Evolutionary conservation across 192 early-diverging fungal genomes (phyloP).

Genomic region (Obelidium mucronatum): DNA sequence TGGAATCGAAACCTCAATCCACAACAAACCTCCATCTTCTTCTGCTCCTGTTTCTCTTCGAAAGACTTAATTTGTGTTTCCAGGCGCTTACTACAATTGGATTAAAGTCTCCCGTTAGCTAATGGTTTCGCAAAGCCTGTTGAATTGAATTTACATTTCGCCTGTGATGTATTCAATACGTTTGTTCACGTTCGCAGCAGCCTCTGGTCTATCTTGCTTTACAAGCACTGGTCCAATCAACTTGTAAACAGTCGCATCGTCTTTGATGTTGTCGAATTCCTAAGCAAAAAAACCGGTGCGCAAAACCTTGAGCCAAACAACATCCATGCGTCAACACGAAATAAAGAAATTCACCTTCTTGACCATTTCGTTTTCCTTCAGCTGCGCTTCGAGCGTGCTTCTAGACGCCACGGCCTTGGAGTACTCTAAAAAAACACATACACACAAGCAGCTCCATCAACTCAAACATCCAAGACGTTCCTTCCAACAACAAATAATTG

Average conservation of each 20-base stretch:
- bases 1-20: slow-evolving; percentile 36
- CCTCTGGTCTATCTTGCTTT: slow-evolving; percentile 90
- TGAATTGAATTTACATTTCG: slow-evolving; percentile 90
- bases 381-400: slow-evolving; percentile 91
- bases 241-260: slow-evolving; percentile 91
- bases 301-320: too few species aligned
- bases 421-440: slow-evolving; percentile 64
- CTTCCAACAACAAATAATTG: background rate
- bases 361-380: slow-evolving; percentile 95
- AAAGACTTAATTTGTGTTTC: slow-evolving; percentile 84
- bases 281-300: slow-evolving; percentile 40
- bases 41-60: slow-evolving; percentile 82
- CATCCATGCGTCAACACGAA: too few species aligned
- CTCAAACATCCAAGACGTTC: background rate
- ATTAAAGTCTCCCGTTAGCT: background rate
- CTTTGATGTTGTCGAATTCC: slow-evolving; percentile 88
- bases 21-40: slow-evolving; percentile 73
- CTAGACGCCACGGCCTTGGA: slow-evolving; percentile 74
- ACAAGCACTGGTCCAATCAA: slow-evolving; percentile 95
- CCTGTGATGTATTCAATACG: slow-evolving; percentile 88
- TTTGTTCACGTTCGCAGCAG: slow-evolving; percentile 88
- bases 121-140: background rate
- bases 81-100: slow-evolving; percentile 75
- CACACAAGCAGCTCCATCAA: background rate
- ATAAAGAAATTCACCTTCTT: slow-evolving; percentile 76